phyloP scores from a whole-genome alignment of 768 basidiomycete genomes.

The Xanthoconium stramineum region DNA sequence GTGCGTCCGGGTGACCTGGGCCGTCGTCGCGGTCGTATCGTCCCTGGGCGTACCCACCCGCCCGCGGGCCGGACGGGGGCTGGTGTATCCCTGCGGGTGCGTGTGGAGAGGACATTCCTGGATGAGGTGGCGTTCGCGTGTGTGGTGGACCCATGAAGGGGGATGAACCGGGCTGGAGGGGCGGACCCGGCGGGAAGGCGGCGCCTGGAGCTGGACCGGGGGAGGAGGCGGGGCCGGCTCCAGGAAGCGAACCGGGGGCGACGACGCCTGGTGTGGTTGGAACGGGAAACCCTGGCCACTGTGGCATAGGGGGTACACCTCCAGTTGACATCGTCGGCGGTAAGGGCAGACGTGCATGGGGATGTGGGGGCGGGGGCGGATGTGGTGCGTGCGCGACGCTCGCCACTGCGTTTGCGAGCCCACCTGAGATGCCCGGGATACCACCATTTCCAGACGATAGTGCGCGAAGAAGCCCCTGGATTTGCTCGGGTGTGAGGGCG shows the following conservation, averaged over 20 bases:
- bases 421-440: constrained; percentile 28
- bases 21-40: constrained; percentile 29
- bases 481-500: constrained; percentile 71
- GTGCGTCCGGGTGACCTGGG: constrained; percentile 12
- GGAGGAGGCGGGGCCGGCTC: not conserved
- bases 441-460: constrained; percentile 43
- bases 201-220: not conserved
- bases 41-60: constrained; percentile 26
- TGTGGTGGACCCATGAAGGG: constrained; percentile 17
- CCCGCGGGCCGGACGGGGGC: constrained; percentile 26
- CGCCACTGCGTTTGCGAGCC: constrained; percentile 26
- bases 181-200: constrained; percentile 7
- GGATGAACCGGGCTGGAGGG: constrained; percentile 1
- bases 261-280: constrained; percentile 15
- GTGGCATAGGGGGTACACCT: constrained; percentile 8
- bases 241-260: constrained; percentile 3
- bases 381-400: constrained; percentile 18
- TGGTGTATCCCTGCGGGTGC: constrained; percentile 16
- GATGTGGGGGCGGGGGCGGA: not conserved
- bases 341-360: constrained; percentile 19
- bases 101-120: constrained; percentile 22
- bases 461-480: constrained; percentile 62
- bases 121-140: constrained; percentile 23
- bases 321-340: constrained; percentile 8
- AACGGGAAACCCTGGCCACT: constrained; percentile 26